Conservation (phyloP, 2,329 filamentous ascomycete species). For the Alternaria consortialis region DNA sequence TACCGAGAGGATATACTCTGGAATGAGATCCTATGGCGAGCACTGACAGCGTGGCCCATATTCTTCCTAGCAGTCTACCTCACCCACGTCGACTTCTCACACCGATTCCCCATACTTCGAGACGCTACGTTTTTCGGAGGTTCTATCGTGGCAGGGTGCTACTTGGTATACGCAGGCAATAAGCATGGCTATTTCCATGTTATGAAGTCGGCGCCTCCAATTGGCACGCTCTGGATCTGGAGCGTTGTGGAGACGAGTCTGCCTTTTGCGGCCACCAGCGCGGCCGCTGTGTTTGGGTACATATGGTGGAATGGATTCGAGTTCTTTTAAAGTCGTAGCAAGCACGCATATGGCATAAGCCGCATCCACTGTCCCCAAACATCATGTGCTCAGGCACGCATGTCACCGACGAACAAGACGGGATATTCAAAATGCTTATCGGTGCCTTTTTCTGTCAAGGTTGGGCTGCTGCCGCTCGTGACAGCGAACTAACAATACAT, state of each 20-base stretch:
- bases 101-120: conserved; percentile 55
- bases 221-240: conserved; percentile 94
- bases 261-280: conserved; percentile 67
- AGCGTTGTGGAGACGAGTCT: conserved; percentile 86
- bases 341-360: neutral
- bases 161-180: conserved; percentile 84
- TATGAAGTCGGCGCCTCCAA: conserved; percentile 89
- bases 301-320: conserved; percentile 65
- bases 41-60: conserved; percentile 56
- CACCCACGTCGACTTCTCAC: conserved; percentile 52
- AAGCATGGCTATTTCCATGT: conserved; percentile 81
- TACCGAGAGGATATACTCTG: conserved; percentile 74
- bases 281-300: conserved; percentile 61
- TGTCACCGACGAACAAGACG: neutral
- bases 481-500: neutral
- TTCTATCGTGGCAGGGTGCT: conserved; percentile 73
- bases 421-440: neutral
- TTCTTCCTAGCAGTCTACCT: conserved; percentile 58
- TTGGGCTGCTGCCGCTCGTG: neutral
- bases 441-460: neutral
- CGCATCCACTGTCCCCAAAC: neutral
- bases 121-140: conserved; percentile 69
- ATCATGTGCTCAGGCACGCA: neutral
- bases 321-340: conserved; percentile 46
- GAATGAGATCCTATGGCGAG: conserved; percentile 63